Evolutionary conservation across 495 filamentous ascomycete species (phyloP).

Genomic region (Lentithecium fluviatile): DNA sequence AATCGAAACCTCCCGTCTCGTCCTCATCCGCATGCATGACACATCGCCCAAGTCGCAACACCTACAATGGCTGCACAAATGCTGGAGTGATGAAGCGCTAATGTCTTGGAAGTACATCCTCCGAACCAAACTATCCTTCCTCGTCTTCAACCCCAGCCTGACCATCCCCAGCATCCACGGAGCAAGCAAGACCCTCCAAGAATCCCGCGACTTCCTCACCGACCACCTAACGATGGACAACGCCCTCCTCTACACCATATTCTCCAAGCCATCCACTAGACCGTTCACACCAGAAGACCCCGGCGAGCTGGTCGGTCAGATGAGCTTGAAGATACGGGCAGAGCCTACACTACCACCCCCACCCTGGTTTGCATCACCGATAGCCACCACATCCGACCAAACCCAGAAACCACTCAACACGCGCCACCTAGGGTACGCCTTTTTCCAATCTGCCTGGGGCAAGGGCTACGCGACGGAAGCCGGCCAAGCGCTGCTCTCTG

Average conservation of each 20-base stretch:
- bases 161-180: conserved; percentile 13
- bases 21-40: conserved; percentile 1
- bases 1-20: conserved; percentile 6
- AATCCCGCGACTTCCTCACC: conserved; percentile 6
- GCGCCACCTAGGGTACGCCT: conserved; percentile 10
- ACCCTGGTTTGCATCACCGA: not conserved
- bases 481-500: not conserved
- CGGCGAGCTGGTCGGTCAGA: not conserved
- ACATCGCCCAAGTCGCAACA: conserved; percentile 7
- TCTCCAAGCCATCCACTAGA: not conserved
- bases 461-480: conserved; percentile 23
- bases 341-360: not conserved
- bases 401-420: conserved; percentile 4
- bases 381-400: not conserved
- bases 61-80: conserved; percentile 19
- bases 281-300: not conserved
- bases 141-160: not conserved
- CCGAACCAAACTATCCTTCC: too few species aligned
- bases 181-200: not conserved
- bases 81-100: too few species aligned
- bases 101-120: too few species aligned
- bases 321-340: not conserved
- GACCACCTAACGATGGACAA: not conserved
- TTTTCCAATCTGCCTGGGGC: conserved; percentile 7
- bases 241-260: conserved; percentile 7